Conservation (phyloP, 1,139 yeast species). For the Torulaspora pretoriensis region DNA sequence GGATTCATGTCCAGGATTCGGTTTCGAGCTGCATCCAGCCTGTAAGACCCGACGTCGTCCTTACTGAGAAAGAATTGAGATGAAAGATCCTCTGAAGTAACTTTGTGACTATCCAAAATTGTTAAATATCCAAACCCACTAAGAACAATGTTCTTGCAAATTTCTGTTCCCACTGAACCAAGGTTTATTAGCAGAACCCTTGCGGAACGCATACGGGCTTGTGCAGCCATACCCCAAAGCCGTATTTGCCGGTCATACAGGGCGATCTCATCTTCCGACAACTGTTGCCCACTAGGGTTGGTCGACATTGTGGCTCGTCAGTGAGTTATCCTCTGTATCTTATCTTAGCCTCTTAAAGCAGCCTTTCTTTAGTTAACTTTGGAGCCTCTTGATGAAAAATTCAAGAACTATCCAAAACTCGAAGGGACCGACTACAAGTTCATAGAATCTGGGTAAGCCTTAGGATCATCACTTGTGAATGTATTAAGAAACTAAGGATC, state of each 20-base stretch:
- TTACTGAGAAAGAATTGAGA: constrained; percentile 74
- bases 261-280: constrained; percentile 71
- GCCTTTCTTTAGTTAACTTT: background rate
- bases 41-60: constrained; percentile 50
- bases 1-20: constrained; percentile 71
- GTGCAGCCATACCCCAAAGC: constrained; percentile 96
- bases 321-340: background rate
- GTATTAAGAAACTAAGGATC: background rate
- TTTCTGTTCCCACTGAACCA: constrained; percentile 73
- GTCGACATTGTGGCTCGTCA: background rate
- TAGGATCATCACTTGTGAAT: background rate
- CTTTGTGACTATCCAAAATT: constrained; percentile 55
- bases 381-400: background rate
- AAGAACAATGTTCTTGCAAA: constrained; percentile 76
- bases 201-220: constrained; percentile 71
- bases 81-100: constrained; percentile 62
- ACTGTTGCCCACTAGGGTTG: background rate
- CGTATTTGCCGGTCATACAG: constrained; percentile 92
- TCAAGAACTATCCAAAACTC: background rate
- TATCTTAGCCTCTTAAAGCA: background rate
- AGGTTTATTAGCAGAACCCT: constrained; percentile 62
- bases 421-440: background rate
- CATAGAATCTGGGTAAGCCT: background rate
- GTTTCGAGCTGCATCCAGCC: constrained; percentile 52
- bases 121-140: constrained; percentile 84